Conservation (phyloP, 805 yeast species). For the Vanderwaltozyma tropicalis region DNA sequence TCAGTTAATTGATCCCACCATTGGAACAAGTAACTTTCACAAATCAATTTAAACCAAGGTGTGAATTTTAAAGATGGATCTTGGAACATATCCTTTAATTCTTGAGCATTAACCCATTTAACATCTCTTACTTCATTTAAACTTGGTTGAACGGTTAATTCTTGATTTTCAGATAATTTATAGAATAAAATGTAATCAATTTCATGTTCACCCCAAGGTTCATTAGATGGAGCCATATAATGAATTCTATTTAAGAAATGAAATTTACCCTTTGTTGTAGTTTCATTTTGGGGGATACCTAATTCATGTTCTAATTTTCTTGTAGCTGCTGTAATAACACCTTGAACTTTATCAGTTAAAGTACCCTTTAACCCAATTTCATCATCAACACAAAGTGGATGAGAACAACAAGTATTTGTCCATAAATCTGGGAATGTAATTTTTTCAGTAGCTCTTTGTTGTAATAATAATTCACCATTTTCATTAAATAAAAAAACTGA, state of each 20-base stretch:
- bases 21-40: slow-evolving; percentile 77
- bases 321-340: slow-evolving; percentile 81
- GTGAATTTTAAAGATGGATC: slow-evolving; percentile 67
- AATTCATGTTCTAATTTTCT: slow-evolving; percentile 89
- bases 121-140: slow-evolving; percentile 80
- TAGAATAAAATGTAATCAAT: slow-evolving; percentile 87
- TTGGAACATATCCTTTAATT: slow-evolving; percentile 66
- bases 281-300: slow-evolving; percentile 55
- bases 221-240: slow-evolving; percentile 76
- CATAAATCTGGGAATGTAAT: slow-evolving; percentile 95
- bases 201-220: slow-evolving; percentile 95
- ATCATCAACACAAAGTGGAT: slow-evolving; percentile 74
- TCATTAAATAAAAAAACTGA: slow-evolving; percentile 87
- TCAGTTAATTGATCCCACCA: slow-evolving; percentile 84
- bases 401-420: slow-evolving; percentile 99
- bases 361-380: slow-evolving; percentile 54
- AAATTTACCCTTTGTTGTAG: slow-evolving; percentile 56
- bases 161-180: slow-evolving; percentile 38
- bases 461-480: slow-evolving; percentile 66
- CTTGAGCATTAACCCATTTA: slow-evolving; percentile 58
- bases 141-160: slow-evolving; percentile 44
- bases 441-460: slow-evolving; percentile 93
- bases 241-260: slow-evolving; percentile 88
- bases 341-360: slow-evolving; percentile 47
- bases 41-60: slow-evolving; percentile 96